Percentiles rank a stretch among this genome's conserved stretches.
These are phyloP conservation scores for Theileria orientalis DNA, from an alignment of 169 alveolate species.

Conservation along the genomic window DNA sequence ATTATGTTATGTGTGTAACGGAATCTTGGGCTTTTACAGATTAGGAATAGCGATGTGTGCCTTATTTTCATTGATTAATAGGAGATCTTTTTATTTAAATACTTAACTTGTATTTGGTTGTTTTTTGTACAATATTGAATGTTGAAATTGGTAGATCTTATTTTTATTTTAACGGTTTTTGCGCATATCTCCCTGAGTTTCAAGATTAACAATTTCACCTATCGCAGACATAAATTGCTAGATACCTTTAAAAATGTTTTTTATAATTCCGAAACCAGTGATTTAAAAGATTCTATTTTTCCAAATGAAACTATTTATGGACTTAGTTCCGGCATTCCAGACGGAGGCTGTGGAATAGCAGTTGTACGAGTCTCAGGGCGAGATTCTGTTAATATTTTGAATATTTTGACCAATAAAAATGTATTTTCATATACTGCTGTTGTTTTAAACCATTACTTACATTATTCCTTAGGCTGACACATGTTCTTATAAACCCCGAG, in stretches of 20 bases:
- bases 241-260: not conserved
- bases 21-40: not conserved
- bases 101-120: too few species aligned
- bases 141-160: too few species aligned
- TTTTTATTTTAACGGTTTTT: too few species aligned
- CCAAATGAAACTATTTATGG: conserved; percentile 49
- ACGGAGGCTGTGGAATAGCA: conserved; percentile 68
- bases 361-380: conserved; percentile 54
- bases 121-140: too few species aligned
- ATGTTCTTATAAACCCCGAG: conserved; percentile 15
- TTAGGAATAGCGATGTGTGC: not conserved
- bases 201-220: too few species aligned
- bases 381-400: conserved; percentile 28
- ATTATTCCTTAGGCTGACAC: conserved; percentile 1
- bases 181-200: too few species aligned
- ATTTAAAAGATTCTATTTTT: not conserved
- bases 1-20: not conserved
- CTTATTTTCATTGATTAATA: not conserved
- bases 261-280: not conserved
- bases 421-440: not conserved
- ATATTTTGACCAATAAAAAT: conserved; percentile 20
- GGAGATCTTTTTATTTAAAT: not conserved
- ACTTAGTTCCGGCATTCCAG: conserved; percentile 52
- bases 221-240: not conserved
- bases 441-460: not conserved